Evolutionary conservation across 768 basidiomycete species (phyloP).

Genomic region (Auricularia sp.): DNA sequence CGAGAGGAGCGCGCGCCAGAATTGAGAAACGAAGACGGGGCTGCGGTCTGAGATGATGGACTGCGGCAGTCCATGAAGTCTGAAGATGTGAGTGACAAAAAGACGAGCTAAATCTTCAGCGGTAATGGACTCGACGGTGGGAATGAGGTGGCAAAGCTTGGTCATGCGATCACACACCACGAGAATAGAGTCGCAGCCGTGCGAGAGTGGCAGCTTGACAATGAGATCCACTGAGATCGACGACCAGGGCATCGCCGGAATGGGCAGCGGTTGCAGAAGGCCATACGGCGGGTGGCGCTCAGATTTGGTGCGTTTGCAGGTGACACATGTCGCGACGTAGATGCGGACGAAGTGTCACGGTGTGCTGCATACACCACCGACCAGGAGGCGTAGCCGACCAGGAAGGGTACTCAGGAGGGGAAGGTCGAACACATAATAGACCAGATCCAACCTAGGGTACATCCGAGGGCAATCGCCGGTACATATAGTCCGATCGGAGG

Average conservation of each 20-base stretch:
- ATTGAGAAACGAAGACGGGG: slow-evolving; percentile 3
- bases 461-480: too few species aligned
- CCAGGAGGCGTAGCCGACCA: too few species aligned
- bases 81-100: slow-evolving; percentile 28
- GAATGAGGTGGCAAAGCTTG: slow-evolving; percentile 8
- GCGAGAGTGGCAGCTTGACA: slow-evolving; percentile 10
- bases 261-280: slow-evolving; percentile 15
- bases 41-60: slow-evolving; percentile 22
- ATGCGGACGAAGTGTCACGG: too few species aligned
- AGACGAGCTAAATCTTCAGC: slow-evolving; percentile 26
- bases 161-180: slow-evolving; percentile 8
- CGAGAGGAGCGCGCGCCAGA: slow-evolving; percentile 11
- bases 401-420: too few species aligned
- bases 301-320: slow-evolving; percentile 26
- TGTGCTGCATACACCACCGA: too few species aligned
- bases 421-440: too few species aligned
- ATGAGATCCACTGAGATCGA: slow-evolving; percentile 10
- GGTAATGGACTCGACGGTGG: slow-evolving; percentile 8
- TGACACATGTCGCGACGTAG: slow-evolving; percentile 28
- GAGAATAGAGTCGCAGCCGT: slow-evolving; percentile 6
- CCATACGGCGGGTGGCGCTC: slow-evolving; percentile 14
- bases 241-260: slow-evolving; percentile 20
- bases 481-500: too few species aligned
- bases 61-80: slow-evolving; percentile 21
- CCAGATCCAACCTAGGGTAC: too few species aligned